Evolutionary conservation across 768 basidiomycete genomes (phyloP).

Genomic region (Austroboletus eburneus): DNA sequence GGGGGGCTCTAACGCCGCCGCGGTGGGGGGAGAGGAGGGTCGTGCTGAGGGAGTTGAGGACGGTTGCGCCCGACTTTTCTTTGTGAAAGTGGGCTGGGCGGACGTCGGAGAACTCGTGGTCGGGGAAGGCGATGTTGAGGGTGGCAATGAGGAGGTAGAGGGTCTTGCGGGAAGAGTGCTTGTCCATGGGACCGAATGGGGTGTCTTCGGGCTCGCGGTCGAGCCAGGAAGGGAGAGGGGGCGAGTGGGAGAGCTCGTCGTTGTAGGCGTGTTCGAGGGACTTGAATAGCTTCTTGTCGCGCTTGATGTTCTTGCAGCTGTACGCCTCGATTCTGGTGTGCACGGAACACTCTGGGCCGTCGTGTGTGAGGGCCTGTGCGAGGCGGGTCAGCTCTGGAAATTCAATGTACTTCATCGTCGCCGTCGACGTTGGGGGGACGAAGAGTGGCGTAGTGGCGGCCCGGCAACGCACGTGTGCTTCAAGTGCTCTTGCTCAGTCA

Average conservation of each 20-base stretch:
- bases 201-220: slow-evolving; percentile 69
- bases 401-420: slow-evolving; percentile 87
- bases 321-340: slow-evolving; percentile 95
- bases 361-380: slow-evolving; percentile 75
- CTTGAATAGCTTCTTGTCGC: slow-evolving; percentile 95
- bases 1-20: slow-evolving; percentile 61
- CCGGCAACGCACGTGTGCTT: no score
- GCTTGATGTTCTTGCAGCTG: slow-evolving; percentile 95
- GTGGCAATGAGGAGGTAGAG: slow-evolving; percentile 95
- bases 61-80: slow-evolving; percentile 69
- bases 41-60: slow-evolving; percentile 81
- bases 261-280: slow-evolving; percentile 83
- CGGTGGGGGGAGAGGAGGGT: slow-evolving; percentile 74
- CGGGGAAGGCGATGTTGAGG: slow-evolving; percentile 95
- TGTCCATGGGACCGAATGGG: slow-evolving; percentile 89
- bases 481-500: no score
- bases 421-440: not conserved
- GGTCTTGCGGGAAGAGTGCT: slow-evolving; percentile 81
- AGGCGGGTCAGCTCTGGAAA: slow-evolving; percentile 74
- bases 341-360: slow-evolving; percentile 84
- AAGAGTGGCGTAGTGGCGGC: no score
- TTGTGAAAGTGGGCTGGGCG: slow-evolving; percentile 86
- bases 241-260: slow-evolving; percentile 73
- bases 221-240: slow-evolving; percentile 80
- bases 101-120: slow-evolving; percentile 94